Evolutionary conservation across 2,329 filamentous ascomycete genomes (phyloP).

Genomic region (Colletotrichum cereale): DNA sequence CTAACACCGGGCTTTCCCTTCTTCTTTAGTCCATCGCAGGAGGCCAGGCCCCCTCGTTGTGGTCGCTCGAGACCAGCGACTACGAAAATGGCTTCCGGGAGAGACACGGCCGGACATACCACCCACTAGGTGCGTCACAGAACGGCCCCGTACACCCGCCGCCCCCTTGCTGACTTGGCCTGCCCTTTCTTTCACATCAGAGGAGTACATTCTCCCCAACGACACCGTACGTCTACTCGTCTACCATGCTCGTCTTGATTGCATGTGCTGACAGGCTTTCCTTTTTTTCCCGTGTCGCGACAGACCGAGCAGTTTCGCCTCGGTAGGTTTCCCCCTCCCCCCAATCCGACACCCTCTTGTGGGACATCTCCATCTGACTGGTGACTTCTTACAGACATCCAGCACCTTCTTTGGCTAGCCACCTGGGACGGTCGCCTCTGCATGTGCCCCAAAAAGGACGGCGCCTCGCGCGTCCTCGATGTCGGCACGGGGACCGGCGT

Average conservation of each 20-base stretch:
- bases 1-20: background rate
- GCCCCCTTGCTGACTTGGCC: background rate
- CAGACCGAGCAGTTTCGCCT: conserved; percentile 46
- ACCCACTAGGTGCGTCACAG: conserved; percentile 41
- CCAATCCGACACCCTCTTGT: too few relatives aligned
- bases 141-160: background rate
- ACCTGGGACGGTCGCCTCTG: conserved; percentile 50
- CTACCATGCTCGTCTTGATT: background rate
- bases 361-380: too few relatives aligned
- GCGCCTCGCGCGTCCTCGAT: conserved; percentile 43
- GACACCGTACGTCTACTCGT: conserved; percentile 40
- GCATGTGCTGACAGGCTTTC: background rate
- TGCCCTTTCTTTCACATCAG: conserved; percentile 23
- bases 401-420: conserved; percentile 51
- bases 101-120: conserved; percentile 37
- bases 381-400: conserved; percentile 45
- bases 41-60: background rate
- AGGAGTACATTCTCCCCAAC: conserved; percentile 45
- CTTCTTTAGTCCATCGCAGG: background rate
- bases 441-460: conserved; percentile 44
- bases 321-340: background rate
- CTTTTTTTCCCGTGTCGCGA: background rate
- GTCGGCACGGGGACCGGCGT: conserved; percentile 45
- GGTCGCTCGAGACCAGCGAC: conserved; percentile 8
- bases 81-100: conserved; percentile 11